A percentile compares a stretch with the other conserved stretches of the same genome.
Evolutionary conservation across 306 rosid species (phyloP).

Genomic region (Trichosanthes cucumerina): DNA sequence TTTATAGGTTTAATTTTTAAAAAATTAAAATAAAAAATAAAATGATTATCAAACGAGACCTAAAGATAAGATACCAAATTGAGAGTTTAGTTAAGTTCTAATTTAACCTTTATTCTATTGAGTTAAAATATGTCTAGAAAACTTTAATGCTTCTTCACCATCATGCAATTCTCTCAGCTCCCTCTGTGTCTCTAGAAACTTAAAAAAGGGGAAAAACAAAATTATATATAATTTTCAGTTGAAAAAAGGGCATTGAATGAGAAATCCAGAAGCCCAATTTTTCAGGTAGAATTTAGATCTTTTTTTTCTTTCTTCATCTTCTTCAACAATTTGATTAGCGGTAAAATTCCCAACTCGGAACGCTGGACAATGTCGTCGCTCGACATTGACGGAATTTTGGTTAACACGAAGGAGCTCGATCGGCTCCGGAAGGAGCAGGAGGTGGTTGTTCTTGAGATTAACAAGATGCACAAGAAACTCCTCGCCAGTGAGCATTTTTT

Average conservation of each 20-base stretch:
- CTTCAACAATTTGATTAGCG: neutral
- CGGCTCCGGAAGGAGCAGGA: slow-evolving; percentile 80
- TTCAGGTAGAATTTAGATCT: neutral
- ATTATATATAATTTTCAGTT: neutral
- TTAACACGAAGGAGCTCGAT: slow-evolving; percentile 75
- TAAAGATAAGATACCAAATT: too few relatives aligned
- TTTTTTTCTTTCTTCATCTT: neutral
- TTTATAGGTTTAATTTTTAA: too few relatives aligned
- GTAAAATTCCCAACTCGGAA: neutral
- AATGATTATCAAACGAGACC: too few relatives aligned
- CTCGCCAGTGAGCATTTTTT: slow-evolving; percentile 34
- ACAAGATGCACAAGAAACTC: slow-evolving; percentile 92
- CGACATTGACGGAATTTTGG: slow-evolving; percentile 62
- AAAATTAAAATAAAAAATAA: too few relatives aligned
- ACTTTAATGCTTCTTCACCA: neutral
- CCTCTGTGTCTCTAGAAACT: neutral
- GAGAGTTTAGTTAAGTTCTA: too few relatives aligned
- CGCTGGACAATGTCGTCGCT: slow-evolving; percentile 53
- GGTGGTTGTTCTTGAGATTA: slow-evolving; percentile 58
- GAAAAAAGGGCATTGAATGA: neutral
- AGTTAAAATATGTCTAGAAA: too few relatives aligned
- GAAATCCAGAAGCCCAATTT: neutral
- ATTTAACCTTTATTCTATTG: too few relatives aligned
- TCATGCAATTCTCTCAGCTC: neutral
- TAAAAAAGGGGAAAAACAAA: neutral